phyloP scores from a whole-genome alignment of 192 early-diverging fungal genomes.

The Entophlyctis luteolus region DNA sequence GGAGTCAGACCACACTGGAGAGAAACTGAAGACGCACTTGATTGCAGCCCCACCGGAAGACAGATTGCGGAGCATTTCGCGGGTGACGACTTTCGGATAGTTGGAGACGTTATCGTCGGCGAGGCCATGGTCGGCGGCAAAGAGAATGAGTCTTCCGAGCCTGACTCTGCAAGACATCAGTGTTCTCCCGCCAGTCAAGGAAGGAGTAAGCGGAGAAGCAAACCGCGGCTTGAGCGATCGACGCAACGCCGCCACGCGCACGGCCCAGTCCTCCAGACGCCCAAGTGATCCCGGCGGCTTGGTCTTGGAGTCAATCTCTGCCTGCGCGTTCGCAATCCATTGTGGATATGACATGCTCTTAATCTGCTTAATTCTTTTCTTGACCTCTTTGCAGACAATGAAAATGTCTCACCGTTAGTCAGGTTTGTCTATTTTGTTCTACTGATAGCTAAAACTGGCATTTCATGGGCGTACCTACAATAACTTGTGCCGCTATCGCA shows the following conservation, averaged over 20 bases:
- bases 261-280: constrained; percentile 8
- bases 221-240: constrained; percentile 9
- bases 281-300: constrained; percentile 30
- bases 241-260: constrained; percentile 19
- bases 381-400: too few species aligned
- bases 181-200: not conserved
- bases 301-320: constrained; percentile 24
- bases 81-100: constrained; percentile 29
- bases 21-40: constrained; percentile 18
- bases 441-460: too few species aligned
- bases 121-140: constrained; percentile 32
- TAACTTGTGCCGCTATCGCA: too few species aligned
- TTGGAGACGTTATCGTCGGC: constrained; percentile 26
- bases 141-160: constrained; percentile 8
- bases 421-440: too few species aligned
- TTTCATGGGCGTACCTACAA: too few species aligned
- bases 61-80: constrained; percentile 28
- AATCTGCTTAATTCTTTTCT: too few species aligned
- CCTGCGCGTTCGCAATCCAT: constrained; percentile 3
- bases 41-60: constrained; percentile 27
- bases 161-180: constrained; percentile 8
- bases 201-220: not conserved
- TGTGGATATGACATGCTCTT: not conserved
- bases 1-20: not conserved
- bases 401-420: too few species aligned